A percentile compares a stretch with the other conserved stretches of the same genome.
Evolutionary conservation across 1,284 basidiomycete species (phyloP).

Genomic region (Hemileia vastatrix): DNA sequence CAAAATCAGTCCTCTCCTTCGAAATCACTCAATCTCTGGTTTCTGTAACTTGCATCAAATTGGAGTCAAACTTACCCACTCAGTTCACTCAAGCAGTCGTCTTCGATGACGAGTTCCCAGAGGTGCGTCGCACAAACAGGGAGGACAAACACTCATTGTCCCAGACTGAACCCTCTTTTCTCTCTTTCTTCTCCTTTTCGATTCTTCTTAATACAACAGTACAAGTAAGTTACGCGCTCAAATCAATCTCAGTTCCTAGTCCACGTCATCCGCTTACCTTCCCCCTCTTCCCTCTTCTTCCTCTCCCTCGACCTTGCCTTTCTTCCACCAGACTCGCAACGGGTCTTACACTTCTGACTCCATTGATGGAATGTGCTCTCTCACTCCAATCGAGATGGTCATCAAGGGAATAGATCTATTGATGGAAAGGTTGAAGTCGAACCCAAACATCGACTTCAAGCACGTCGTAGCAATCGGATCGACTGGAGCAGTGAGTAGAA

Average conservation of each 20-base stretch:
- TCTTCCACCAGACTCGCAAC: neutral
- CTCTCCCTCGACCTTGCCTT: too few relatives aligned
- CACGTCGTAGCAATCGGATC: neutral
- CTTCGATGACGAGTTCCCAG: too few relatives aligned
- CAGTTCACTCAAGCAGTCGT: too few relatives aligned
- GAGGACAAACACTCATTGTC: too few relatives aligned
- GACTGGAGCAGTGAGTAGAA: neutral
- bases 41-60: neutral
- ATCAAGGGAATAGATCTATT: neutral
- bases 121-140: too few relatives aligned
- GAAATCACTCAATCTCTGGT: neutral
- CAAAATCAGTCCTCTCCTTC: neutral
- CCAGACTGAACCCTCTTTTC: too few relatives aligned
- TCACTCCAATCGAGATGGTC: neutral
- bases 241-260: too few relatives aligned
- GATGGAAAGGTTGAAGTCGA: neutral
- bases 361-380: neutral
- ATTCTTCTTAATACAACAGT: too few relatives aligned
- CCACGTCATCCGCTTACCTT: too few relatives aligned
- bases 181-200: too few relatives aligned
- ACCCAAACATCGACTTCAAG: neutral
- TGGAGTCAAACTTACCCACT: neutral
- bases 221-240: too few relatives aligned
- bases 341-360: neutral
- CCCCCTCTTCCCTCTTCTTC: neutral